These are phyloP conservation scores for Stromatinia cepivora DNA, from an alignment of 2,329 filamentous ascomycete genomes.

Conservation along the genomic window DNA sequence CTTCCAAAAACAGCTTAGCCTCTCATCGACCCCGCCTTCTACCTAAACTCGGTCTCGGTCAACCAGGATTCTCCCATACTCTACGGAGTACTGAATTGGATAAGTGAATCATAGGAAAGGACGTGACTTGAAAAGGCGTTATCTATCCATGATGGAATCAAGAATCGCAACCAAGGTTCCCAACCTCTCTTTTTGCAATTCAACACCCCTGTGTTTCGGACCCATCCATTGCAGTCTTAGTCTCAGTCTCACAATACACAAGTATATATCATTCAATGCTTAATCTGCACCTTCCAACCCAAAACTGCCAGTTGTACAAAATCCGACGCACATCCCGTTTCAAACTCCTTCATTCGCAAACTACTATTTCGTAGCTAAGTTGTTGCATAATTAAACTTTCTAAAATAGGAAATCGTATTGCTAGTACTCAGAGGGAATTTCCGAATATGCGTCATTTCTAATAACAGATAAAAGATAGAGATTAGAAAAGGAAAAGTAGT, in stretches of 20 bases:
- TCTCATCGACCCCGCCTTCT: constrained; percentile 1
- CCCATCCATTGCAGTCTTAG: neutral
- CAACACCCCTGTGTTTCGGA: neutral
- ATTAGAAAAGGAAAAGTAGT: neutral
- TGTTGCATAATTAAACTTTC: neutral
- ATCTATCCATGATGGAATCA: neutral
- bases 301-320: constrained; percentile 16
- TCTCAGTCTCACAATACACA: neutral
- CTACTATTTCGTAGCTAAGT: neutral
- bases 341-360: constrained; percentile 7
- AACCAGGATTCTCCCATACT: neutral
- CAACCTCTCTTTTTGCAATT: neutral
- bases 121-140: neutral
- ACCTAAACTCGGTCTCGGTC: neutral
- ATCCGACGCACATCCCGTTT: neutral
- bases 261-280: neutral
- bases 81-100: neutral
- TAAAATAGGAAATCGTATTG: neutral
- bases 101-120: neutral
- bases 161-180: neutral
- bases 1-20: neutral
- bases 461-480: neutral
- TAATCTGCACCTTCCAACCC: neutral
- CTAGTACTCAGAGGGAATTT: neutral
- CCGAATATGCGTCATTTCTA: constrained; percentile 2